phyloP scores from a whole-genome alignment of 2,329 filamentous ascomycete genomes.

The Aplosporella prunicola region DNA sequence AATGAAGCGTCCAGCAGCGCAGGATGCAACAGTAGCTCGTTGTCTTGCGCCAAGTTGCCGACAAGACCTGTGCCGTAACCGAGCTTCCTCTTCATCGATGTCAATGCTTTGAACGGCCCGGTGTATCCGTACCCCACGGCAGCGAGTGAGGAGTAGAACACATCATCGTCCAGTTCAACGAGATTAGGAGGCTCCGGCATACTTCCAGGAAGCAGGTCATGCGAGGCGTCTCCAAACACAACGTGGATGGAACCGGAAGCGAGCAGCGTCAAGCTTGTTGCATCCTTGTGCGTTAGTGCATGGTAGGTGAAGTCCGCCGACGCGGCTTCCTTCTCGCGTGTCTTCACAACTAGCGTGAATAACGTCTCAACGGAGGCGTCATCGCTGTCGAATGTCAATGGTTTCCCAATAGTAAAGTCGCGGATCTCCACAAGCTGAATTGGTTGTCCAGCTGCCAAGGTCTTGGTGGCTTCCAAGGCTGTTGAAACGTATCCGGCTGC shows the following conservation, averaged over 20 bases:
- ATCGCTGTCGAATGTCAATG: constrained; percentile 12
- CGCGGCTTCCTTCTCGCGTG: neutral
- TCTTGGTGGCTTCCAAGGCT: constrained; percentile 18
- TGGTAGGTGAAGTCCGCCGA: neutral
- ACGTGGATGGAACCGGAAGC: neutral
- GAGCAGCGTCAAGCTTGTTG: neutral
- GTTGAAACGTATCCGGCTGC: constrained; percentile 36
- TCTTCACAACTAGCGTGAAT: neutral
- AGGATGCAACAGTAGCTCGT: constrained; percentile 17
- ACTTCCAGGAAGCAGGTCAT: neutral
- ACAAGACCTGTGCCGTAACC: constrained; percentile 9
- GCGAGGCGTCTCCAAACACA: neutral
- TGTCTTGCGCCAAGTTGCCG: neutral
- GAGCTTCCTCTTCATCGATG: constrained; percentile 11
- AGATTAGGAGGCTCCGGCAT: neutral
- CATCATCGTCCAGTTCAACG: constrained; percentile 2
- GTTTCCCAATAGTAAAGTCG: constrained; percentile 13
- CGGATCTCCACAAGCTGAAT: constrained; percentile 12
- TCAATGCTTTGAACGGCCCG: constrained; percentile 4
- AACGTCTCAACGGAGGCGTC: neutral
- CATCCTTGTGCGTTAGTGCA: neutral
- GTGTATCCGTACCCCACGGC: constrained; percentile 18
- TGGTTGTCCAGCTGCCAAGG: constrained; percentile 3
- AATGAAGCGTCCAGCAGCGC: constrained; percentile 22
- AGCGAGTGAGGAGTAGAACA: constrained; percentile 15